A percentile compares a stretch with the other conserved stretches of the same genome.
These are phyloP conservation scores for Trichoderma semiorbis DNA, from an alignment of 2,329 filamentous ascomycete genomes.

Conservation along the genomic window DNA sequence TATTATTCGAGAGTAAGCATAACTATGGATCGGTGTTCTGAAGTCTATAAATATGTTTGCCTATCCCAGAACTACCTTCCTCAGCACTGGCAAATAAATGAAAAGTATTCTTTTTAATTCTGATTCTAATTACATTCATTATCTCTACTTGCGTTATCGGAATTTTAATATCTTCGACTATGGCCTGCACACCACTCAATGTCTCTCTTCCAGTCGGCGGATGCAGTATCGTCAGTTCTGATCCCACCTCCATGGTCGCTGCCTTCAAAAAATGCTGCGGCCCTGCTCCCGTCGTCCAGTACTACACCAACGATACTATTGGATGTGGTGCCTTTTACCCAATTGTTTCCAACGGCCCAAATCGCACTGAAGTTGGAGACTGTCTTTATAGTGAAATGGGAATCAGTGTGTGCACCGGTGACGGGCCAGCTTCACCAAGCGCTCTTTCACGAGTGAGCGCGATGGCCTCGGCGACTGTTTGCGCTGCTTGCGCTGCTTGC, in stretches of 20 bases:
- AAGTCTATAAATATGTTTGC: no score
- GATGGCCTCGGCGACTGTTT: neutral
- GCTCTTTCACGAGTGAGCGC: neutral
- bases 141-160: no score
- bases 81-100: no score
- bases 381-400: neutral
- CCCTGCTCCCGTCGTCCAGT: neutral
- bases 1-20: neutral
- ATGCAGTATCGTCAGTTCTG: neutral
- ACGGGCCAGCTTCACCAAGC: neutral
- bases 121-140: no score
- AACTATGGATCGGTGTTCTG: no score
- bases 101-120: no score
- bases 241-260: neutral
- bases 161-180: neutral
- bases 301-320: neutral
- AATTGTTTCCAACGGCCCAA: neutral
- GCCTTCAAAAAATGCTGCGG: neutral
- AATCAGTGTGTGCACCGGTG: neutral
- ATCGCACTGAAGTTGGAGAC: neutral
- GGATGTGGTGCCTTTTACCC: neutral
- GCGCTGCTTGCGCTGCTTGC: neutral
- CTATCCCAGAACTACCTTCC: no score
- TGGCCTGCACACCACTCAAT: neutral
- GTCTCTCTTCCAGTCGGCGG: neutral